phyloP scores from a whole-genome alignment of 768 basidiomycete species.

The Leccinum arenicola region DNA sequence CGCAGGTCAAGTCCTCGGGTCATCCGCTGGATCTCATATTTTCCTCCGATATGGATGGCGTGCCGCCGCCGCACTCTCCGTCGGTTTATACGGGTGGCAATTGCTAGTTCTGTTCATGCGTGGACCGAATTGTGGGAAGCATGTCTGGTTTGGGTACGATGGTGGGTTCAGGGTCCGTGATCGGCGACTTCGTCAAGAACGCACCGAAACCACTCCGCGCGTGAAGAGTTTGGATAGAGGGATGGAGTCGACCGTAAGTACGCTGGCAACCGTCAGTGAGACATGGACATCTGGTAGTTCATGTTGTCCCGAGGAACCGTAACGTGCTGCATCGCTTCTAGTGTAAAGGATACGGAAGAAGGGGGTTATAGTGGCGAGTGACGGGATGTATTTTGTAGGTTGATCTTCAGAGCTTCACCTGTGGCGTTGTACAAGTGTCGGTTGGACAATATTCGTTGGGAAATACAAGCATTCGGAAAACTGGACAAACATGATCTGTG shows the following conservation, averaged over 20 bases:
- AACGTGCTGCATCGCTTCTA: background rate
- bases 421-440: background rate
- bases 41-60: conserved; percentile 43
- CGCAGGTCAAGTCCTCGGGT: conserved; percentile 42
- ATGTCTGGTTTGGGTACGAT: conserved; percentile 59
- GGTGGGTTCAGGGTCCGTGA: conserved; percentile 40
- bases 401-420: background rate
- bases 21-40: conserved; percentile 39
- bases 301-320: conserved; percentile 4
- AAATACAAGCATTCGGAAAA: background rate
- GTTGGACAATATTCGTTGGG: background rate
- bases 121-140: conserved; percentile 36
- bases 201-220: background rate
- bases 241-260: background rate
- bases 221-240: background rate
- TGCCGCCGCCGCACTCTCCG: conserved; percentile 29
- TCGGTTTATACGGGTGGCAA: conserved; percentile 35
- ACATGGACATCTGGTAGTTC: conserved; percentile 4
- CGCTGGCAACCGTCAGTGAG: conserved; percentile 1
- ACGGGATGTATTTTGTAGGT: background rate
- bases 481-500: background rate
- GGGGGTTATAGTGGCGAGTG: background rate
- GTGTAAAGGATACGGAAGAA: background rate
- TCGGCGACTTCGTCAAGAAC: background rate
- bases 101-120: conserved; percentile 35